phyloP scores from a whole-genome alignment of 2,329 filamentous ascomycete genomes.

The Tolypocladium endophyticum region DNA sequence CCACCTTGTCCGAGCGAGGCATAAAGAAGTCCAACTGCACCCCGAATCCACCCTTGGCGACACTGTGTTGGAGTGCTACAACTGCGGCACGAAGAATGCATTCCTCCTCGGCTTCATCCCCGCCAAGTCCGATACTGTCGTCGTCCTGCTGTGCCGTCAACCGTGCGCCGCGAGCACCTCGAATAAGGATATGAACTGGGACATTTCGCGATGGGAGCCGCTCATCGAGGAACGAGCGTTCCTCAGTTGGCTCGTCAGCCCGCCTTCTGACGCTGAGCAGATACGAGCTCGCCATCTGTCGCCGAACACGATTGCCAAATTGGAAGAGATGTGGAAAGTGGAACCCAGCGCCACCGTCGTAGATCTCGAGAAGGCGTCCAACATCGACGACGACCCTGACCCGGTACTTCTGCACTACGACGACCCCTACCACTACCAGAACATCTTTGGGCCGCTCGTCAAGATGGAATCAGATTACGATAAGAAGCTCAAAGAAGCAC shows the following conservation, averaged over 20 bases:
- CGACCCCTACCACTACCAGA: slow-evolving; percentile 97
- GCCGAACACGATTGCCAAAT: slow-evolving; percentile 86
- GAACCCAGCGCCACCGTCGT: slow-evolving; percentile 79
- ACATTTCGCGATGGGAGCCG: slow-evolving; percentile 94
- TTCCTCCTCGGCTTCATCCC: slow-evolving; percentile 97
- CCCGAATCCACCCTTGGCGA: slow-evolving; percentile 88
- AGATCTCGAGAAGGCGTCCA: slow-evolving; percentile 83
- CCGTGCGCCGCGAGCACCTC: slow-evolving; percentile 91
- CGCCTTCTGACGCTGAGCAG: slow-evolving; percentile 89
- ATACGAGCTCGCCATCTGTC: slow-evolving; percentile 88
- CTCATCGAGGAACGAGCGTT: slow-evolving; percentile 96
- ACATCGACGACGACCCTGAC: slow-evolving; percentile 88
- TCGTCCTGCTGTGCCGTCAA: slow-evolving; percentile 91
- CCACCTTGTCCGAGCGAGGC: slow-evolving; percentile 89
- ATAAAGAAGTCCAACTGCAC: slow-evolving; percentile 97
- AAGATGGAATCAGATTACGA: slow-evolving; percentile 99
- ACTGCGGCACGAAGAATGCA: slow-evolving; percentile 98
- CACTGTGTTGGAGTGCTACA: slow-evolving; percentile 96
- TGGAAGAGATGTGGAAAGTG: slow-evolving; percentile 98
- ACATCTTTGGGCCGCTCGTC: slow-evolving; percentile 93
- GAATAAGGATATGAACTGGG: slow-evolving; percentile 99
- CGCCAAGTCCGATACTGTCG: slow-evolving; percentile 95
- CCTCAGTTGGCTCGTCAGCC: slow-evolving; percentile 80
- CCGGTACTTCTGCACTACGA: slow-evolving; percentile 91
- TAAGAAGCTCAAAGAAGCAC: slow-evolving; percentile 95